Conservation (phyloP, 2,329 filamentous ascomycete species). For the Dactylellina cionopaga region DNA sequence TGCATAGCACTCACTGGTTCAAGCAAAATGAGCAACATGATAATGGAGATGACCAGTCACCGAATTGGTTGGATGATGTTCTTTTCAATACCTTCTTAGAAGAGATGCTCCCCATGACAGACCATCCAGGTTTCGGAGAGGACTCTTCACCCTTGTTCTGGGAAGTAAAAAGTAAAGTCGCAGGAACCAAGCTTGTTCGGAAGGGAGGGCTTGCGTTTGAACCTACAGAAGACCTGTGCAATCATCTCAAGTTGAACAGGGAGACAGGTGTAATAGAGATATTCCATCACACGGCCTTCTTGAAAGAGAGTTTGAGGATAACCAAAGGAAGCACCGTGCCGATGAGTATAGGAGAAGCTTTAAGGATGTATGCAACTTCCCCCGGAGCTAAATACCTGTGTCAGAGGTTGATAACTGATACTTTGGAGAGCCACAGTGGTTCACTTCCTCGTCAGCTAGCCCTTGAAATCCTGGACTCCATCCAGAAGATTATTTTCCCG, state of each 20-base stretch:
- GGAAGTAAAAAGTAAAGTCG: conserved; percentile 54
- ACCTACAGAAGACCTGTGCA: conserved; percentile 58
- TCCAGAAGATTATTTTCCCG: conserved; percentile 56
- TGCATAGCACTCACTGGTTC: conserved; percentile 55
- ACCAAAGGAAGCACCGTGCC: conserved; percentile 14
- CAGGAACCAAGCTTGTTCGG: conserved; percentile 57
- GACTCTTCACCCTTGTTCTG: conserved; percentile 36
- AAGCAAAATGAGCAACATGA: conserved; percentile 53
- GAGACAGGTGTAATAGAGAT: conserved; percentile 57
- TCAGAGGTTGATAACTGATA: conserved; percentile 40
- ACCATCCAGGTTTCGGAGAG: conserved; percentile 54
- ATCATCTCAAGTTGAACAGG: conserved; percentile 57
- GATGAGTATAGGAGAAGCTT: conserved; percentile 30
- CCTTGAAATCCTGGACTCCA: conserved; percentile 57
- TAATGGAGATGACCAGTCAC: conserved; percentile 54
- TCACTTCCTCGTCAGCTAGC: conserved; percentile 56
- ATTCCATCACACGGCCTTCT: conserved; percentile 58
- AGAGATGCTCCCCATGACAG: conserved; percentile 54
- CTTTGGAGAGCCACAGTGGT: too few relatives aligned
- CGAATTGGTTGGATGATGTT: conserved; percentile 54
- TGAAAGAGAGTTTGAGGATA: conserved; percentile 57
- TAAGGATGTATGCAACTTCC: conserved; percentile 28
- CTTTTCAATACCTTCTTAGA: conserved; percentile 54
- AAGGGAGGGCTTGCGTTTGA: conserved; percentile 55
- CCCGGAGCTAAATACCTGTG: too few relatives aligned